phyloP scores from a whole-genome alignment of 768 basidiomycete genomes.

The Sporobolomyces pararoseus region DNA sequence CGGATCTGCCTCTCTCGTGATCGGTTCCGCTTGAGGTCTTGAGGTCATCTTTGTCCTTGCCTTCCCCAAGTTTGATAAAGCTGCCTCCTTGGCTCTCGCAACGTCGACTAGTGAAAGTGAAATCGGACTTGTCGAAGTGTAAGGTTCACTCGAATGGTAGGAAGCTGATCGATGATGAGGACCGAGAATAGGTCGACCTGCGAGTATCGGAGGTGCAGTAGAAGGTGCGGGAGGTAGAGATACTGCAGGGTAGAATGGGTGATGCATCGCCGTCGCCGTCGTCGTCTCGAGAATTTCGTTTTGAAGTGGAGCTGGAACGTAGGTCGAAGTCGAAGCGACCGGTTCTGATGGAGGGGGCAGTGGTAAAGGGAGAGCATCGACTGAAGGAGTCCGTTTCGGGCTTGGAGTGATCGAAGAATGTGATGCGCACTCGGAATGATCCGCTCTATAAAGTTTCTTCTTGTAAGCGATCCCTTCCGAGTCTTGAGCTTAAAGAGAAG shows the following conservation, averaged over 20 bases:
- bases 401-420: slow-evolving; percentile 8
- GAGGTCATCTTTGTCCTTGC: slow-evolving; percentile 1
- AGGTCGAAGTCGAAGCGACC: not conserved
- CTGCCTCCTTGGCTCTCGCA: slow-evolving; percentile 21
- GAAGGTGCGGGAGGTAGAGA: not conserved
- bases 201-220: too few species aligned
- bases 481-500: too few species aligned
- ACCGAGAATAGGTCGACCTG: not conserved
- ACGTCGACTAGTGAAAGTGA: slow-evolving; percentile 25
- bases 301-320: not conserved
- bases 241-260: not conserved
- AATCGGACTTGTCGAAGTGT: slow-evolving; percentile 2
- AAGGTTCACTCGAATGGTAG: not conserved
- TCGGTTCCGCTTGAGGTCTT: not conserved
- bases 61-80: slow-evolving; percentile 22
- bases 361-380: not conserved
- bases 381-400: not conserved
- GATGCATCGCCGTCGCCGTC: not conserved
- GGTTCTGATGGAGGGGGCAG: not conserved
- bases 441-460: too few species aligned
- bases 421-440: too few species aligned
- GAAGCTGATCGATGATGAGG: not conserved
- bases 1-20: slow-evolving; percentile 7
- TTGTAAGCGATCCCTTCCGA: too few species aligned
- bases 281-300: not conserved